Base-by-base conservation (phyloP, 352 stramenopile genomes). In the Phytophthora colocasiae region DNA sequence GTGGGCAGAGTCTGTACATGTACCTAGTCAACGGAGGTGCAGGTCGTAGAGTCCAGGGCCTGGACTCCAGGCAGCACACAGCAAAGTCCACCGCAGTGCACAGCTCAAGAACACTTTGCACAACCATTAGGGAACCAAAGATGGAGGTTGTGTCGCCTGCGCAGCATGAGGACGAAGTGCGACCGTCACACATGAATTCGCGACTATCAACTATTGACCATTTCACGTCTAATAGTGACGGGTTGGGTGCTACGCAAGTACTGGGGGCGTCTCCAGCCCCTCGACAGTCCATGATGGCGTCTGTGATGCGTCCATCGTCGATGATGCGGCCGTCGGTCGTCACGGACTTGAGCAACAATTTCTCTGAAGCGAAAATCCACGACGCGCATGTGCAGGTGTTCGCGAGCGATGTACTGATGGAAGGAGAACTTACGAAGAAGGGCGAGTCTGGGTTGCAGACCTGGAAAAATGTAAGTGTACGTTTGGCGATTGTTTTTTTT, bases 351-450 rank as follows among this genome's bases (percentile, higher is more conserved):
- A 84, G 76, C 55, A 85, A 90, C 71, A 76, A 89, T 26, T 92
- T 92, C 63, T 75, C 70, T 1, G 71, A 90, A 29, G 61, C 70
- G 31, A 90, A 90, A 63, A 74, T 92, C 54, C 61, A 80, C 45
- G 78, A 90, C 66, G 75, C 78, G 12, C 66, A 83, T 45, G 53
- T 79, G 24, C 73, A 81, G 43, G 65, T 92, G 17, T 92, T 92
- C 60, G 50, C 76, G 10, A 87, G 57, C 44, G 83, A 92, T 53
- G 77, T 90, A 52, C 63, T 92, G 31, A 92, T 92, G 80, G 81
- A 92, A 52, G 81, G 83, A 2, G 72, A 87, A 52, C 63, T 92
- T 6, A 80, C 71, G 31, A 92, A 92, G 63, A 92, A 89, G 53
- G 83, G 83, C 41, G 78, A 88, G 59, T 68, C 66, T 39, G 79